Evolutionary conservation across 805 yeast species (phyloP).

Genomic region (Isabelozyma rhagii): DNA sequence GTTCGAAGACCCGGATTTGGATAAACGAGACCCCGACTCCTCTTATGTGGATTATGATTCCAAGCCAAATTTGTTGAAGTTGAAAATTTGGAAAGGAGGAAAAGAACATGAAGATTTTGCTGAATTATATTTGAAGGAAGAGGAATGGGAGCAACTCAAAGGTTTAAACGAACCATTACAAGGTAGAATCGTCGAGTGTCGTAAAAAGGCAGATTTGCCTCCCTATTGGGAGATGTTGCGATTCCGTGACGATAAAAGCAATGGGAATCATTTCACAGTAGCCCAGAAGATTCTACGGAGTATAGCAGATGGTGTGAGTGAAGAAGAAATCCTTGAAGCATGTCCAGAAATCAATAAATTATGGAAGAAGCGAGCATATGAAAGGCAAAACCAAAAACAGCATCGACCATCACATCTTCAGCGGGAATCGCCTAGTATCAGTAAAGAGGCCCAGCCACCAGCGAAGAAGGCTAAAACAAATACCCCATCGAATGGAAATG

Average conservation of each 20-base stretch:
- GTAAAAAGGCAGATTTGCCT: slow-evolving; percentile 51
- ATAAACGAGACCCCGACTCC: slow-evolving; percentile 63
- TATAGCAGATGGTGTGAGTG: slow-evolving; percentile 80
- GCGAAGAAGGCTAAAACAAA: not conserved
- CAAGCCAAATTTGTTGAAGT: slow-evolving; percentile 59
- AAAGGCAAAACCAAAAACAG: slow-evolving; percentile 23
- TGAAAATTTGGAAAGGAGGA: slow-evolving; percentile 79
- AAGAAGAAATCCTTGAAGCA: slow-evolving; percentile 66
- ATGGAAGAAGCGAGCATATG: slow-evolving; percentile 60
- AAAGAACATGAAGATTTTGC: slow-evolving; percentile 62
- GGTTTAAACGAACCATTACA: slow-evolving; percentile 74
- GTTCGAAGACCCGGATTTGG: slow-evolving; percentile 60
- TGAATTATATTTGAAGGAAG: slow-evolving; percentile 57
- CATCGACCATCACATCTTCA: slow-evolving; percentile 1
- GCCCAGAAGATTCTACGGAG: slow-evolving; percentile 81
- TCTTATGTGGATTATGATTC: slow-evolving; percentile 79
- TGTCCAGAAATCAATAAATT: slow-evolving; percentile 53
- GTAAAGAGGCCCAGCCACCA: not conserved
- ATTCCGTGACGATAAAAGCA: slow-evolving; percentile 88
- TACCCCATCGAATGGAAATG: slow-evolving; percentile 1
- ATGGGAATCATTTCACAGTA: slow-evolving; percentile 80
- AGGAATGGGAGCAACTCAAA: slow-evolving; percentile 80
- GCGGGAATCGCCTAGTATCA: not conserved
- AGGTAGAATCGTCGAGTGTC: slow-evolving; percentile 85
- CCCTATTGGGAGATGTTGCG: slow-evolving; percentile 82